Conservation (phyloP, 23 red algal genomes). For the Cyanidioschyzon merolae region DNA sequence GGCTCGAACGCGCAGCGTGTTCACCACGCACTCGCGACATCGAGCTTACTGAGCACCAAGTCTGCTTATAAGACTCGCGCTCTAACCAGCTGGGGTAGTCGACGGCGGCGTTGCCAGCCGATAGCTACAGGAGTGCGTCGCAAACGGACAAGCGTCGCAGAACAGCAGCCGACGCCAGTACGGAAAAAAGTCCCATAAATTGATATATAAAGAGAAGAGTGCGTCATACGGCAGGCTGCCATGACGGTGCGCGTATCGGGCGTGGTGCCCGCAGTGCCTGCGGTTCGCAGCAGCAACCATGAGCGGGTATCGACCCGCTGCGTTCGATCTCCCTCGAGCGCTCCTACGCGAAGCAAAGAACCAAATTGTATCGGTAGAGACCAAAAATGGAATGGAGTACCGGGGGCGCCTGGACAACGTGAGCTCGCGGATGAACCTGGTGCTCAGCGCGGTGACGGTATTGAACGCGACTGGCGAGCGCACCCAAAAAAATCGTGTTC, state of each 20-base stretch:
- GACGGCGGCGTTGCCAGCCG: not conserved
- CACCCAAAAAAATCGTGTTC: conserved; percentile 16
- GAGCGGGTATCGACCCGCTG: not conserved
- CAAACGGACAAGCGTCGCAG: not conserved
- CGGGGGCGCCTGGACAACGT: conserved; percentile 54
- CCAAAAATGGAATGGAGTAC: conserved; percentile 55
- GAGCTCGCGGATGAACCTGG: conserved; percentile 87
- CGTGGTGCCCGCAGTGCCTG: not conserved
- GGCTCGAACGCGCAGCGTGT: conserved; percentile 6
- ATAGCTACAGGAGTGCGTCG: conserved; percentile 14
- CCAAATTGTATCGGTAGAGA: conserved; percentile 85
- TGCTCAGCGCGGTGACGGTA: conserved; percentile 48
- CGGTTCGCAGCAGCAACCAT: not conserved
- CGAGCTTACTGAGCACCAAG: conserved; percentile 10
- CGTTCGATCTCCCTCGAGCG: conserved; percentile 49
- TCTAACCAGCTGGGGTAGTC: conserved; percentile 19
- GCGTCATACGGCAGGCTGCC: too few relatives aligned
- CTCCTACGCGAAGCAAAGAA: conserved; percentile 68
- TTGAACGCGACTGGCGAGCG: conserved; percentile 28
- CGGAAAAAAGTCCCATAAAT: too few relatives aligned
- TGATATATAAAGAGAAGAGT: conserved; percentile 3
- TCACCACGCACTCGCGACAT: conserved; percentile 5
- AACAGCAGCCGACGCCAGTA: too few relatives aligned
- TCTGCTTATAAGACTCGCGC: conserved; percentile 23
- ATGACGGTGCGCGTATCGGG: not conserved